phyloP scores from a whole-genome alignment of 1,284 basidiomycete species.

The Quambalaria eucalypti region DNA sequence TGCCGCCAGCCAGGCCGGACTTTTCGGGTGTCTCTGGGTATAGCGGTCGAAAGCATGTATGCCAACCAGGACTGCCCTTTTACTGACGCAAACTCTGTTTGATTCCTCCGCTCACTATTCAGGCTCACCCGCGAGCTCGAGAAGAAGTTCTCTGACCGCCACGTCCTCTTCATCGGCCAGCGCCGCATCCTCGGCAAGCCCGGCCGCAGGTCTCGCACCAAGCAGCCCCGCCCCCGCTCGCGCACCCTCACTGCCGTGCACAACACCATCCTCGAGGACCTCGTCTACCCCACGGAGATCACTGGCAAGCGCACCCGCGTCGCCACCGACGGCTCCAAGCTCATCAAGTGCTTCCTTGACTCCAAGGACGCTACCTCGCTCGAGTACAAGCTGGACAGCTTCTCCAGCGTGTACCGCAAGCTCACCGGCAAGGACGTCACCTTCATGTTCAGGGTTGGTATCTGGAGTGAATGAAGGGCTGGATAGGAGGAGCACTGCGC shows the following conservation, averaged over 20 bases:
- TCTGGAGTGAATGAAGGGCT: no score
- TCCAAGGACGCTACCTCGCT: constrained; percentile 94
- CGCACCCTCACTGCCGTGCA: constrained; percentile 96
- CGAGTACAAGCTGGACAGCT: constrained; percentile 98
- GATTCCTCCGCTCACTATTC: no score
- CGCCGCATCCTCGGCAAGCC: constrained; percentile 97
- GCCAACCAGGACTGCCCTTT: no score
- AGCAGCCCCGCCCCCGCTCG: constrained; percentile 93
- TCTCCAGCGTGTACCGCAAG: constrained; percentile 86
- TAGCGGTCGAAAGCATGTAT: no score
- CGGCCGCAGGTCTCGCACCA: constrained; percentile 78
- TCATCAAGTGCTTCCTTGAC: constrained; percentile 66
- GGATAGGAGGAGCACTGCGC: no score
- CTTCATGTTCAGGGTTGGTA: constrained; percentile 21
- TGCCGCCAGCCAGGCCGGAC: no score
- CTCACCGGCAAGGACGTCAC: constrained; percentile 86
- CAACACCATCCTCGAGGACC: constrained; percentile 96
- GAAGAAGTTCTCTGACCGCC: constrained; percentile 99
- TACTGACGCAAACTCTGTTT: no score
- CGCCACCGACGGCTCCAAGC: constrained; percentile 44
- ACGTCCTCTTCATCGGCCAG: constrained; percentile 97
- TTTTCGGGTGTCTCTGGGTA: no score
- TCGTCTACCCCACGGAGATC: constrained; percentile 98
- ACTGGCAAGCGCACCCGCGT: constrained; percentile 88
- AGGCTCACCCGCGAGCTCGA: constrained; percentile 97